Percentiles rank a stretch among this genome's conserved stretches.
These are phyloP conservation scores for Sphagnum fallax DNA, from an alignment of 228 moss, liverwort and hornwort species.

Conservation along the genomic window DNA sequence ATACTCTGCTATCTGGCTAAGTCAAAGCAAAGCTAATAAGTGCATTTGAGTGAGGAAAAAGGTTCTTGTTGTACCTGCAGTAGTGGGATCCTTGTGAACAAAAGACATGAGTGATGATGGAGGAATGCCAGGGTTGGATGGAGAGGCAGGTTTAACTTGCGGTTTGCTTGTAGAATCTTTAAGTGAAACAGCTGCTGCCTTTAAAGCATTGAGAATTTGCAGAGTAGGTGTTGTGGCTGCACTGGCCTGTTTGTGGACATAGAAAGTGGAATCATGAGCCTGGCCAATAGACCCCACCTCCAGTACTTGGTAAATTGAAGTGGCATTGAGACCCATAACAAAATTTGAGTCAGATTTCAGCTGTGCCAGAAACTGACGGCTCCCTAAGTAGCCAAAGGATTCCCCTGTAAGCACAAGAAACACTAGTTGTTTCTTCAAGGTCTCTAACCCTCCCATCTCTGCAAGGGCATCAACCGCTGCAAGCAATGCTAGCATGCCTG, in stretches of 20 bases:
- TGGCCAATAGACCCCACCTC: conserved; percentile 92
- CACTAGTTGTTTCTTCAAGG: conserved; percentile 44
- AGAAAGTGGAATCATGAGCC: conserved; percentile 57
- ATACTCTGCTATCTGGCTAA: too few species aligned
- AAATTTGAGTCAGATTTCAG: conserved; percentile 43
- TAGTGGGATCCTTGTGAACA: conserved; percentile 45
- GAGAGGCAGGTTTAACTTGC: conserved; percentile 50
- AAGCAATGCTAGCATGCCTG: conserved; percentile 85
- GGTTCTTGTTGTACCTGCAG: conserved; percentile 24
- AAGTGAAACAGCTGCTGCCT: conserved; percentile 40
- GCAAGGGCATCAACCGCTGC: conserved; percentile 90
- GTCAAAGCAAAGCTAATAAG: too few species aligned
- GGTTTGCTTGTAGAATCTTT: conserved; percentile 29
- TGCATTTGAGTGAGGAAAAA: too few species aligned
- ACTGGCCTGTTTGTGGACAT: conserved; percentile 65
- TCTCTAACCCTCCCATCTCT: conserved; percentile 17
- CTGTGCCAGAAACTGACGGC: conserved; percentile 84
- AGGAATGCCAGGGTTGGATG: conserved; percentile 76
- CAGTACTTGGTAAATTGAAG: conserved; percentile 65
- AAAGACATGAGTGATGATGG: conserved; percentile 96
- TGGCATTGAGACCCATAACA: conserved; percentile 49
- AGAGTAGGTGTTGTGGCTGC: conserved; percentile 35
- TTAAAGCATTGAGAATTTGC: conserved; percentile 68
- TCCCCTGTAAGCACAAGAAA: conserved; percentile 87
- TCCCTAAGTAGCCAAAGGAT: conserved; percentile 91